Conservation (phyloP, 208 protist genomes). For the Acanthamoeba lugdunensis region DNA sequence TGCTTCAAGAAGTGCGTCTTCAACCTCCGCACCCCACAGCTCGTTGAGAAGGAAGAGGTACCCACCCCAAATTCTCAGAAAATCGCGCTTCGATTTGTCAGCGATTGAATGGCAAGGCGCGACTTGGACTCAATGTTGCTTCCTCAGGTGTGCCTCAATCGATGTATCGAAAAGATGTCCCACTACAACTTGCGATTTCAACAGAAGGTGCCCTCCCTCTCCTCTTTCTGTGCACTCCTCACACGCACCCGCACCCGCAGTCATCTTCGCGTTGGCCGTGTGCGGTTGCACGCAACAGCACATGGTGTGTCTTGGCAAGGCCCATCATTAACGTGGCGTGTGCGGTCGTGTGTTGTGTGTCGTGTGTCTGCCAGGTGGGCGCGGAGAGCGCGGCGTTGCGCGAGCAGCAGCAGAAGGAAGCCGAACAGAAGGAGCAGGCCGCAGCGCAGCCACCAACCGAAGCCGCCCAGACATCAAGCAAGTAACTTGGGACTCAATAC, state of each 20-base stretch:
- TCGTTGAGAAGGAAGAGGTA: slow-evolving; percentile 58
- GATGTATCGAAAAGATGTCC: slow-evolving; percentile 42
- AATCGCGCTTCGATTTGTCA: background rate
- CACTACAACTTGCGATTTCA: slow-evolving; percentile 62
- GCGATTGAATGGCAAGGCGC: background rate
- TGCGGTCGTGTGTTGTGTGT: background rate
- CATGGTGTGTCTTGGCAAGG: background rate
- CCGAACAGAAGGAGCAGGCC: background rate
- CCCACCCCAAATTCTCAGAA: background rate
- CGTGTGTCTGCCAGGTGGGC: background rate
- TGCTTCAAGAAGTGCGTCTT: slow-evolving; percentile 66
- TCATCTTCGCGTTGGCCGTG: background rate
- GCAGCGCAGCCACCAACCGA: background rate
- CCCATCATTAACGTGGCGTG: background rate
- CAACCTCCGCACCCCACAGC: slow-evolving; percentile 48
- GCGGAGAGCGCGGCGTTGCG: background rate
- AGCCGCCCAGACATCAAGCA: background rate
- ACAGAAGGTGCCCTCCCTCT: background rate
- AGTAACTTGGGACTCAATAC: background rate
- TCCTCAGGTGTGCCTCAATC: slow-evolving; percentile 41
- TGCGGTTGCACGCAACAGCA: background rate
- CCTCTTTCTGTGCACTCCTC: background rate
- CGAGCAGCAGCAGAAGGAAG: slow-evolving; percentile 18
- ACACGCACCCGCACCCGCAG: no score
- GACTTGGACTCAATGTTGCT: background rate